These are phyloP conservation scores for Inga oerstediana DNA, from an alignment of 306 rosid species.

Conservation along the genomic window DNA sequence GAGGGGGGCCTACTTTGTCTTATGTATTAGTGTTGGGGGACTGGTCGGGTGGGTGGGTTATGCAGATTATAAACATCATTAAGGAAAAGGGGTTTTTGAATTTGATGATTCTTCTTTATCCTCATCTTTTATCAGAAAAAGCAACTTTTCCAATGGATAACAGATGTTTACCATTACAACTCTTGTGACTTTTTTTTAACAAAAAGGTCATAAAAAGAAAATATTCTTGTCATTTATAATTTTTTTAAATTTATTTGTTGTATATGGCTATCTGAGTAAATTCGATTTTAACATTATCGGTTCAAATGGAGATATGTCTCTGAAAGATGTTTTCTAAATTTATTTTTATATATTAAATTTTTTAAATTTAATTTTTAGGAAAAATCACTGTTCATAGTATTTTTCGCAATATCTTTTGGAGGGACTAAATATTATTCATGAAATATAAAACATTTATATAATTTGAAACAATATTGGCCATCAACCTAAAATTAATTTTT, in stretches of 20 bases:
- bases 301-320: too few relatives aligned
- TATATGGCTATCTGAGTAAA: too few relatives aligned
- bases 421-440: neutral
- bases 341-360: neutral
- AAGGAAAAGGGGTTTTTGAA: neutral
- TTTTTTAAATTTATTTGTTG: too few relatives aligned
- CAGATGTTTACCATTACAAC: slow-evolving; percentile 26
- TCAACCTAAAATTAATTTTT: neutral
- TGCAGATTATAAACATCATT: slow-evolving; percentile 2
- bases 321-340: too few relatives aligned
- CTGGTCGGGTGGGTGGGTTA: neutral
- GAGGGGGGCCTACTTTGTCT: neutral
- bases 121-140: neutral
- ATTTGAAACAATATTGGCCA: neutral
- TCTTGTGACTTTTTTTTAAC: neutral
- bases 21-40: neutral
- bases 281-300: too few relatives aligned
- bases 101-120: slow-evolving; percentile 5
- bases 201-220: neutral
- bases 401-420: neutral
- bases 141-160: slow-evolving; percentile 2
- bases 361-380: neutral
- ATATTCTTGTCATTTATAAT: neutral
- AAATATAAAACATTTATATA: neutral
- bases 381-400: neutral